Conservation (phyloP, 2,329 filamentous ascomycete genomes). For the Cladosporium sp. region DNA sequence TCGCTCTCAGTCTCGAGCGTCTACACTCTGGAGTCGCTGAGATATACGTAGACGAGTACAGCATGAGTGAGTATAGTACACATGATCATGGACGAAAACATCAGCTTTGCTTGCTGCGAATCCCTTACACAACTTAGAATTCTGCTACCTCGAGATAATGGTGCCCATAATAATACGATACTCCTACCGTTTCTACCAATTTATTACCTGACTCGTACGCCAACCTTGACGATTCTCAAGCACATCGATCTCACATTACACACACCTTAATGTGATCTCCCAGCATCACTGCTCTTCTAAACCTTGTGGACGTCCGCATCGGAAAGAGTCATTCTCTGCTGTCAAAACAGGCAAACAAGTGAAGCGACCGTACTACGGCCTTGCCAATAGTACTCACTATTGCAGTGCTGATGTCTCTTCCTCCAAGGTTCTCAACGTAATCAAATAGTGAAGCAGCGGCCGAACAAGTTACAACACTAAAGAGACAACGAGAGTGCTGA, state of each 20-base stretch:
- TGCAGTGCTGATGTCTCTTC: not conserved
- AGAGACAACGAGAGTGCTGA: not conserved
- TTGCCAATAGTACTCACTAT: not conserved
- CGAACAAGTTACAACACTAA: too few relatives aligned
- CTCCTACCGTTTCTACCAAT: not conserved
- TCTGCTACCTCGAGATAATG: not conserved
- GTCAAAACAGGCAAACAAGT: not conserved
- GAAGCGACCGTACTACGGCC: not conserved
- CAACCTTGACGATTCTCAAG: not conserved
- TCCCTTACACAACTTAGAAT: not conserved
- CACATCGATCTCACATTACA: not conserved
- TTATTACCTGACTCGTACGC: not conserved
- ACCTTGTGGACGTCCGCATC: not conserved
- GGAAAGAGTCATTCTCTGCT: not conserved
- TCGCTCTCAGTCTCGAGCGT: not conserved
- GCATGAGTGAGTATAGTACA: not conserved
- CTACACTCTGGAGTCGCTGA: not conserved
- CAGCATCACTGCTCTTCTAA: not conserved
- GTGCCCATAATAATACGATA: not conserved
- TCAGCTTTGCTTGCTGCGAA: not conserved
- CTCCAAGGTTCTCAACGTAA: not conserved
- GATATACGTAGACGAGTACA: not conserved
- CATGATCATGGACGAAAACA: not conserved
- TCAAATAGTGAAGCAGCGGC: too few relatives aligned
- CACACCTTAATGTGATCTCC: not conserved